Evolutionary conservation across 305 asterid species (phyloP).

Genomic region (Rubia balearica): DNA sequence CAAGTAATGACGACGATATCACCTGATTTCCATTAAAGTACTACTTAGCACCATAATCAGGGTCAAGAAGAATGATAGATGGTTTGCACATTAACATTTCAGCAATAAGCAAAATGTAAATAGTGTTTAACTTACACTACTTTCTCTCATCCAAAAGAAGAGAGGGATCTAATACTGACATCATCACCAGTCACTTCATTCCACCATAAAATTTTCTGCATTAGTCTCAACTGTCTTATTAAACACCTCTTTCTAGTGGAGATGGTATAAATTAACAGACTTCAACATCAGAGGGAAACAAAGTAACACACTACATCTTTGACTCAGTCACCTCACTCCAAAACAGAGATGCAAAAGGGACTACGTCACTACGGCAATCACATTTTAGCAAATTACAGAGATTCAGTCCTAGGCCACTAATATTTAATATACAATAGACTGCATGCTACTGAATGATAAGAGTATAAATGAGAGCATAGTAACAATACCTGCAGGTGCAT

Average conservation of each 20-base stretch:
- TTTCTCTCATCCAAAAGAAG: not conserved
- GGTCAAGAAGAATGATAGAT: not conserved
- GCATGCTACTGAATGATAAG: not conserved
- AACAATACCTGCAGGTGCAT: conserved; percentile 81
- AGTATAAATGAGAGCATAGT: conserved; percentile 17
- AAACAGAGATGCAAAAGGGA: not conserved
- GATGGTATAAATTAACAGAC: not conserved
- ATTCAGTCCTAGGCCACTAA: not conserved
- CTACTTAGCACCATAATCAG: conserved; percentile 10
- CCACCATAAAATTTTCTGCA: not conserved
- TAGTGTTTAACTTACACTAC: not conserved
- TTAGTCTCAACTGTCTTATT: not conserved
- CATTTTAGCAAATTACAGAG: not conserved
- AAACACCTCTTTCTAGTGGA: not conserved
- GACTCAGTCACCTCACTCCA: not conserved
- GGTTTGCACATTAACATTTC: not conserved
- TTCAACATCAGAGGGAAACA: not conserved
- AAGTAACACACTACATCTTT: not conserved
- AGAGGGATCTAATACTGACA: no score
- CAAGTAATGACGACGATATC: conserved; percentile 75
- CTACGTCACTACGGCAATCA: not conserved
- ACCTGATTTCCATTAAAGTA: conserved; percentile 50
- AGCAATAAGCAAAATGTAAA: not conserved
- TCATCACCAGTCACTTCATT: not conserved
- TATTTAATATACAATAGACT: not conserved